Conservation (phyloP, 306 rosid genomes). For the Glycine tomentella region DNA sequence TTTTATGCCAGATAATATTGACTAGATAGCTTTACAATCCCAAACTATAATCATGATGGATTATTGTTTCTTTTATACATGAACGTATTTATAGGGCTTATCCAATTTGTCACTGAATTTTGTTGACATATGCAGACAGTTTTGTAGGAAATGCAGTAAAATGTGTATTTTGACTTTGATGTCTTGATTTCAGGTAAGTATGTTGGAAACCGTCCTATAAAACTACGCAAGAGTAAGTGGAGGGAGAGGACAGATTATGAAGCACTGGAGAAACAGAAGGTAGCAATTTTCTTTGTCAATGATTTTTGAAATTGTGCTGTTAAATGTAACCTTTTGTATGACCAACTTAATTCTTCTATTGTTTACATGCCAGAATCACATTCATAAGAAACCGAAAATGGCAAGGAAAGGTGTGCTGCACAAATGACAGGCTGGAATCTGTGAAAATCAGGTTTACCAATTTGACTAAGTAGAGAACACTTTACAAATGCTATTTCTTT, state of each 20-base stretch:
- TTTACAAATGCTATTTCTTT: background rate
- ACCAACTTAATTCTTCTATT: background rate
- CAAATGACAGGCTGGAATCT: slow-evolving; percentile 60
- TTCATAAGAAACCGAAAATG: slow-evolving; percentile 74
- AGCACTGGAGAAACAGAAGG: slow-evolving; percentile 85
- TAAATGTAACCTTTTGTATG: background rate
- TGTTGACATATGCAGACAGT: slow-evolving; percentile 17
- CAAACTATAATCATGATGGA: slow-evolving; percentile 1
- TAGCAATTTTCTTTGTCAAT: slow-evolving; percentile 35
- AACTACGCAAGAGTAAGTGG: slow-evolving; percentile 97
- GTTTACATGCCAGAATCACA: slow-evolving; percentile 62
- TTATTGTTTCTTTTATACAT: slow-evolving; percentile 25
- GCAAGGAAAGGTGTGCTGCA: slow-evolving; percentile 84
- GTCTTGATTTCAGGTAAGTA: slow-evolving; percentile 74
- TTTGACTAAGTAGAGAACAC: background rate
- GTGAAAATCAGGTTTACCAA: slow-evolving; percentile 20
- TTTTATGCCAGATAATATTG: slow-evolving; percentile 18
- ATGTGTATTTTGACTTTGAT: background rate
- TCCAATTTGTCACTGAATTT: background rate
- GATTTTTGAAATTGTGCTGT: background rate
- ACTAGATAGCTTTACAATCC: background rate
- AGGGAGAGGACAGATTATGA: slow-evolving; percentile 86
- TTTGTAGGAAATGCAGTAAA: slow-evolving; percentile 9
- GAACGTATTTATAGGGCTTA: slow-evolving; percentile 2
- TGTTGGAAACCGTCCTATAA: slow-evolving; percentile 95